Percentiles rank a stretch among this genome's conserved stretches.
Conservation (phyloP, 2,329 filamentous ascomycete genomes). For the Xenoacremonium recifei region DNA sequence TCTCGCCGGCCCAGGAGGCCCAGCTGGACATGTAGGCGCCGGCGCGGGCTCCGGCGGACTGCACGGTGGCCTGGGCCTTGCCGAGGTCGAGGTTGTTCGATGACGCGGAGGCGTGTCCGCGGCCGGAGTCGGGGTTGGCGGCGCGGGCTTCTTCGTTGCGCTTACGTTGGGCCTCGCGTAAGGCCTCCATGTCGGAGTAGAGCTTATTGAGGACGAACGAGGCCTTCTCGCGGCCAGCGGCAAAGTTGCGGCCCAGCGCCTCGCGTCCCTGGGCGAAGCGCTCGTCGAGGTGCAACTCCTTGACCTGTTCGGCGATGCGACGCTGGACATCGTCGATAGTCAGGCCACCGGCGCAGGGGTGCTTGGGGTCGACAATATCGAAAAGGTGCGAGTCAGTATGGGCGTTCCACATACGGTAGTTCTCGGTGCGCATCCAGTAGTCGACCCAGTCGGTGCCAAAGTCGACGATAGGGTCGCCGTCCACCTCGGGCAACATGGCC, state of each 20-base stretch:
- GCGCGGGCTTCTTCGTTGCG: slow-evolving; percentile 38
- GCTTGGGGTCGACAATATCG: slow-evolving; percentile 87
- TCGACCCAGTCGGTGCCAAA: slow-evolving; percentile 84
- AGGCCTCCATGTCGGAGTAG: slow-evolving; percentile 82
- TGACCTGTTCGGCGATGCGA: slow-evolving; percentile 84
- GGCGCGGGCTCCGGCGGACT: slow-evolving; percentile 54
- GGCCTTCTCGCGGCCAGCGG: slow-evolving; percentile 83
- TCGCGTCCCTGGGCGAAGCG: slow-evolving; percentile 80
- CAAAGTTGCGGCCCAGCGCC: slow-evolving; percentile 83
- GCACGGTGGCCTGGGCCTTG: slow-evolving; percentile 45
- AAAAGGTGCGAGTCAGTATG: slow-evolving; percentile 86
- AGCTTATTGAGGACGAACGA: slow-evolving; percentile 83
- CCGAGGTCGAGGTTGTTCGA: slow-evolving; percentile 32
- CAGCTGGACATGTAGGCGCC: slow-evolving; percentile 67
- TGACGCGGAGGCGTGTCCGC: no score
- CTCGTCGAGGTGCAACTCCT: slow-evolving; percentile 91
- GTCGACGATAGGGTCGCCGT: slow-evolving; percentile 82
- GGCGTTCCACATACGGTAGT: slow-evolving; percentile 84
- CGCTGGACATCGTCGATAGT: slow-evolving; percentile 94
- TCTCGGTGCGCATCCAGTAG: slow-evolving; percentile 85
- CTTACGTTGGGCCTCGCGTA: slow-evolving; percentile 45
- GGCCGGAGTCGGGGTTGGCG: slow-evolving; percentile 1
- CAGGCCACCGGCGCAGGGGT: slow-evolving; percentile 89
- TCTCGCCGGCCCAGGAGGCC: slow-evolving; percentile 72
- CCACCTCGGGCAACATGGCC: slow-evolving; percentile 64